phyloP scores from a whole-genome alignment of 2,329 filamentous ascomycete genomes.

The Colletotrichum eleusines region DNA sequence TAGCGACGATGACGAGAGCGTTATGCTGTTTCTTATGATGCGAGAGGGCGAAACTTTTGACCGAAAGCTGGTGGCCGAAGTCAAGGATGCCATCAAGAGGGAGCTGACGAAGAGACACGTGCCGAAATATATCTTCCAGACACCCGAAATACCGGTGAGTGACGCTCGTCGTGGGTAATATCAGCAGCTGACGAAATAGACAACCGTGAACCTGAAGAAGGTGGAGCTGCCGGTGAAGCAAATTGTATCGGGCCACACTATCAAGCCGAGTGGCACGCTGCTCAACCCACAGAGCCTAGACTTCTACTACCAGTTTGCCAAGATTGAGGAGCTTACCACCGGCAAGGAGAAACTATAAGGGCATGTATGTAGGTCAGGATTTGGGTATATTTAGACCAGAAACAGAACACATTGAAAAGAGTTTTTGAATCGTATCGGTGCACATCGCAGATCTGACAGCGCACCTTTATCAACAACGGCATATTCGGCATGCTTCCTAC shows the following conservation, averaged over 20 bases:
- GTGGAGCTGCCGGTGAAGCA: constrained; percentile 88
- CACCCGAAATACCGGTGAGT: constrained; percentile 82
- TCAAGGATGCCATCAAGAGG: constrained; percentile 74
- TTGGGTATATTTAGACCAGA: not conserved
- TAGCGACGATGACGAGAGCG: constrained; percentile 64
- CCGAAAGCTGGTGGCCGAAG: constrained; percentile 63
- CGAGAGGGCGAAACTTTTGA: constrained; percentile 68
- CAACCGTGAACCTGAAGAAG: constrained; percentile 87
- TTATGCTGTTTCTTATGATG: constrained; percentile 69
- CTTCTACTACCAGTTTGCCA: constrained; percentile 83
- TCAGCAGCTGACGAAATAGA: constrained; percentile 59
- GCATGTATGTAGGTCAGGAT: not conserved
- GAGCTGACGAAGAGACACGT: constrained; percentile 81
- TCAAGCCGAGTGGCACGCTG: constrained; percentile 82
- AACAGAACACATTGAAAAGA: not conserved
- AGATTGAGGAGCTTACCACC: constrained; percentile 70
- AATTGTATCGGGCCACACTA: constrained; percentile 79
- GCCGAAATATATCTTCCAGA: constrained; percentile 83
- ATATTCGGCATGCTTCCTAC: constrained; percentile 54
- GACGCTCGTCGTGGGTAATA: not conserved
- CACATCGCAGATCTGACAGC: constrained; percentile 33
- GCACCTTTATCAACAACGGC: constrained; percentile 25
- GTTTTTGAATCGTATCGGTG: not conserved
- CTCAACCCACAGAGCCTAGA: constrained; percentile 81
- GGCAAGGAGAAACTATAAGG: constrained; percentile 62